A percentile compares a stretch with the other conserved stretches of the same genome.
These are phyloP conservation scores for Limonium bicolor DNA, from an alignment of 148 eudicot species.

Conservation along the genomic window DNA sequence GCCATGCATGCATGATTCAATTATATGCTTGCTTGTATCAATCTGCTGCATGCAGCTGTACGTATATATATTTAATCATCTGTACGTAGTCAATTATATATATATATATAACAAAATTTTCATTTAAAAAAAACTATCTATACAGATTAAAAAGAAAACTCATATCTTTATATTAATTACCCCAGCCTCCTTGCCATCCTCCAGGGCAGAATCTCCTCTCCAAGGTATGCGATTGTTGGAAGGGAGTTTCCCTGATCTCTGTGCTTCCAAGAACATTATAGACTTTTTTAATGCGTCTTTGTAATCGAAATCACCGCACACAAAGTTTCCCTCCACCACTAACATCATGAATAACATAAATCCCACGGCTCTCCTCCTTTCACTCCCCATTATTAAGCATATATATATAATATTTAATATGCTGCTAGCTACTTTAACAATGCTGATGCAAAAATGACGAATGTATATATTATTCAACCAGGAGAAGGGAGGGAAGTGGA, in stretches of 20 bases:
- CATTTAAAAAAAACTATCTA: not conserved
- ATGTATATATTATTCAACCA: too few relatives aligned
- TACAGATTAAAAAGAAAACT: not conserved
- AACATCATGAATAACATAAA: too few relatives aligned
- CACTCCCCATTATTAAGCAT: too few relatives aligned
- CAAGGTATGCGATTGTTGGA: conserved; percentile 40
- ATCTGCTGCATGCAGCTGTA: not conserved
- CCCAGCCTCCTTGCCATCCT: conserved; percentile 55
- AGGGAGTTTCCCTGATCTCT: conserved; percentile 84
- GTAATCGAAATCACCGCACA: conserved; percentile 35
- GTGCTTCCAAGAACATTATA: conserved; percentile 72
- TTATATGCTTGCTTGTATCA: too few relatives aligned
- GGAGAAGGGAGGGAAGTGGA: too few relatives aligned
- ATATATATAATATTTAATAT: too few relatives aligned
- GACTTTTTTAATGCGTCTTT: conserved; percentile 59
- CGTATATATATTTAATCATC: not conserved
- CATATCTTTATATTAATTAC: conserved; percentile 10
- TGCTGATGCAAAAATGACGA: too few relatives aligned
- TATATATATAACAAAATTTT: not conserved
- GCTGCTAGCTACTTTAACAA: too few relatives aligned
- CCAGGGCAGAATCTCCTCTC: conserved; percentile 86
- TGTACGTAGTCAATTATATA: not conserved
- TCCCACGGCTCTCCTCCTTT: too few relatives aligned
- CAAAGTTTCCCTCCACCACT: too few relatives aligned
- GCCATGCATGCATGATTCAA: too few relatives aligned